Evolutionary conservation across 2,329 filamentous ascomycete species (phyloP).

Genomic region (Trichoderma harzianum): DNA sequence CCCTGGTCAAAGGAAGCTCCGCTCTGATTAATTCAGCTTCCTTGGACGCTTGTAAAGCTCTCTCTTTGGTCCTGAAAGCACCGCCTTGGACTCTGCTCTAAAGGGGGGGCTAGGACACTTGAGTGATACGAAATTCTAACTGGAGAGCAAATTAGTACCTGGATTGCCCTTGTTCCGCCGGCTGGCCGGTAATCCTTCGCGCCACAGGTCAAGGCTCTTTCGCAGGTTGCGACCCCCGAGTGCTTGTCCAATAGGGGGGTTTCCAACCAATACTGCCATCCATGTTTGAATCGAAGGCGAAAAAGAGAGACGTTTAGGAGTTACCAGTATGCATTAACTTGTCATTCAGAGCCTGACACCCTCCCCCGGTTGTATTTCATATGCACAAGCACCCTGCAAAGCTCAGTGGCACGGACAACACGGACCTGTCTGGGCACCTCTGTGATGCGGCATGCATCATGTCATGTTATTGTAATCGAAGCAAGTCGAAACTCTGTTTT

Average conservation of each 20-base stretch:
- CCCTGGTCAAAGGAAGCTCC: background rate
- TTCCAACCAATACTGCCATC: background rate
- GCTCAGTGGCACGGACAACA: background rate
- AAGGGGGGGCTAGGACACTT: background rate
- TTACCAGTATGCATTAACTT: background rate
- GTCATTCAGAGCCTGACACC: background rate
- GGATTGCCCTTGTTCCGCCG: background rate
- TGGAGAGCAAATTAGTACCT: background rate
- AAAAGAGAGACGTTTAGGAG: background rate
- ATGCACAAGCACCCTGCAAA: background rate
- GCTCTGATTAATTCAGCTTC: background rate
- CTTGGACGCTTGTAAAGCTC: background rate
- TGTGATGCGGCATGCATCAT: background rate
- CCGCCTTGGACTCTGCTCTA: background rate
- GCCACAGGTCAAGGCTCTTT: background rate
- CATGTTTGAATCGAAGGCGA: background rate
- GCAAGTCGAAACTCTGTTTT: slow-evolving; percentile 3
- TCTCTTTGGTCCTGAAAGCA: background rate
- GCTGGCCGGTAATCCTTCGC: background rate
- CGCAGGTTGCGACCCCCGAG: background rate
- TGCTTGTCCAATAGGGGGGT: background rate
- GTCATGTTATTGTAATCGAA: background rate
- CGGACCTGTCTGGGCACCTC: background rate
- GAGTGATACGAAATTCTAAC: background rate
- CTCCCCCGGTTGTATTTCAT: background rate